Evolutionary conservation across 805 yeast species (phyloP).

Genomic region (Saccharomycopsis fodiens): DNA sequence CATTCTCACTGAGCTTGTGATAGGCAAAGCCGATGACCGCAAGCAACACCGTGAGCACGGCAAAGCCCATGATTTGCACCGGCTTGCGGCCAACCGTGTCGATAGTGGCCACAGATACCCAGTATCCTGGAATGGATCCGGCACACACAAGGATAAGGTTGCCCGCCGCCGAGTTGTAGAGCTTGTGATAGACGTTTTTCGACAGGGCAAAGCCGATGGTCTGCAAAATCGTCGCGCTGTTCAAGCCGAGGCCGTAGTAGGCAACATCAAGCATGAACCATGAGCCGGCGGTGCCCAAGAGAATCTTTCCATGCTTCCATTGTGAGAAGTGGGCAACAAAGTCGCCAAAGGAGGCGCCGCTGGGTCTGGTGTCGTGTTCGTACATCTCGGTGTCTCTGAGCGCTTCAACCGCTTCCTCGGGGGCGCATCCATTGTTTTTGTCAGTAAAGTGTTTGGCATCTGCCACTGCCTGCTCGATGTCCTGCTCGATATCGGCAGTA

Average conservation of each 20-base stretch:
- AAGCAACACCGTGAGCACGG: slow-evolving; percentile 61
- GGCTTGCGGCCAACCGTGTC: slow-evolving; percentile 83
- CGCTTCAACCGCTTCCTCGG: slow-evolving; percentile 34
- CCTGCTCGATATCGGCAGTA: slow-evolving; percentile 65
- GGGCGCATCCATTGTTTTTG: slow-evolving; percentile 47
- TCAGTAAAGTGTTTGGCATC: slow-evolving; percentile 44
- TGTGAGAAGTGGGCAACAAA: slow-evolving; percentile 66
- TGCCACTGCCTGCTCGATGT: slow-evolving; percentile 48
- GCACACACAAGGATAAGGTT: slow-evolving; percentile 89
- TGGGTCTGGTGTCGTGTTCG: slow-evolving; percentile 13
- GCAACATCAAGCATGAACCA: slow-evolving; percentile 92
- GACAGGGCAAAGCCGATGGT: slow-evolving; percentile 80
- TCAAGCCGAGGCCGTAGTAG: slow-evolving; percentile 80
- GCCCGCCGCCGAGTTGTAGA: slow-evolving; percentile 83
- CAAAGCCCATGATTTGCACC: slow-evolving; percentile 70
- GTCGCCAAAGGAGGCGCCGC: slow-evolving; percentile 62
- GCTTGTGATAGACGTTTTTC: slow-evolving; percentile 56
- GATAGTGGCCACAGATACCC: slow-evolving; percentile 74
- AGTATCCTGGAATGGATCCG: slow-evolving; percentile 91
- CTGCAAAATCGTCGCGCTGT: slow-evolving; percentile 69
- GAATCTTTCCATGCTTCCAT: slow-evolving; percentile 82
- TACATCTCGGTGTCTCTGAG: slow-evolving; percentile 38
- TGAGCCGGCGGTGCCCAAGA: slow-evolving; percentile 83
- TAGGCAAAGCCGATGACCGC: slow-evolving; percentile 81
- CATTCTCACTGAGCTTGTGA: slow-evolving; percentile 57